Conservation (phyloP, 2,329 filamentous ascomycete genomes). For the Epichloe elymi region DNA sequence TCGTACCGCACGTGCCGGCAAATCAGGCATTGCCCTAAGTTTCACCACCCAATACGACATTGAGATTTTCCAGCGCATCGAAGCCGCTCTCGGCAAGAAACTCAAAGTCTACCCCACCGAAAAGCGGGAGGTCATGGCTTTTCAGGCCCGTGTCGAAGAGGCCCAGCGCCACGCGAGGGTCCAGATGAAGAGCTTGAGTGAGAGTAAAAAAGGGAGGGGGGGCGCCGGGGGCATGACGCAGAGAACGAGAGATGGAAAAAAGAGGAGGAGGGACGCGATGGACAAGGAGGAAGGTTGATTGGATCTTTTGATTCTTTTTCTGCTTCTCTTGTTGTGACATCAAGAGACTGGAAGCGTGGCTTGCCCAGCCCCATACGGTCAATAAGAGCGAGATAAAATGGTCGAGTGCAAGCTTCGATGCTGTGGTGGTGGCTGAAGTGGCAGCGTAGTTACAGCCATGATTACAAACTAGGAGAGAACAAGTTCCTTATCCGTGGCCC, state of each 20-base stretch:
- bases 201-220: slow-evolving; percentile 46
- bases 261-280: slow-evolving; percentile 50
- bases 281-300: slow-evolving; percentile 54
- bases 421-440: too few relatives aligned
- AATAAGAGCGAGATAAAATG: too few relatives aligned
- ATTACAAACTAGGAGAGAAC: too few relatives aligned
- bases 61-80: slow-evolving; percentile 68
- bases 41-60: slow-evolving; percentile 82
- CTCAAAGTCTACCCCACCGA: slow-evolving; percentile 54
- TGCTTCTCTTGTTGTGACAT: too few relatives aligned
- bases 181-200: slow-evolving; percentile 70
- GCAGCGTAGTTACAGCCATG: too few relatives aligned
- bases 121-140: slow-evolving; percentile 77
- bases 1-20: slow-evolving; percentile 75
- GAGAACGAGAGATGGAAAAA: slow-evolving; percentile 22
- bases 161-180: slow-evolving; percentile 67
- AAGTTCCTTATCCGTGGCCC: too few relatives aligned
- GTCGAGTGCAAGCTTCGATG: too few relatives aligned
- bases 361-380: too few relatives aligned
- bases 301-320: too few relatives aligned
- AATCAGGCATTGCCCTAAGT: slow-evolving; percentile 67
- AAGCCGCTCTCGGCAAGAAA: slow-evolving; percentile 68
- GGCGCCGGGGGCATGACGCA: slow-evolving; percentile 25
- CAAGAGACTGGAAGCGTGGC: too few relatives aligned
- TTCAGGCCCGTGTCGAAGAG: slow-evolving; percentile 65